Percentiles rank a stretch among this genome's conserved stretches.
phyloP scores from a whole-genome alignment of 2,329 filamentous ascomycete species.

The Cladosporium sp. region DNA sequence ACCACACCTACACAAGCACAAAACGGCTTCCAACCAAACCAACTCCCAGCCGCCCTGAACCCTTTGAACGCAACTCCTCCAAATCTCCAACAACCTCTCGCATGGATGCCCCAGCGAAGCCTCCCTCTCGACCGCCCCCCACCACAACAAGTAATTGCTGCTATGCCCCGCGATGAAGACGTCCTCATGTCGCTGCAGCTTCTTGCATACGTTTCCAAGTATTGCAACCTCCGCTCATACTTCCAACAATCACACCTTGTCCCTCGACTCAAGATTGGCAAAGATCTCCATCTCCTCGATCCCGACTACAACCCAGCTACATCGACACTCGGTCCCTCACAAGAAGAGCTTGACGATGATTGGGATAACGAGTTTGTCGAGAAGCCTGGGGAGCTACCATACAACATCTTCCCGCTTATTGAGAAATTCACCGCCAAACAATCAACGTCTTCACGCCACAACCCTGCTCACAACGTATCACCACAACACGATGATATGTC shows the following conservation, averaged over 20 bases:
- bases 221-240: slow-evolving; percentile 92
- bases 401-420: slow-evolving; percentile 93
- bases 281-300: slow-evolving; percentile 78
- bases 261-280: slow-evolving; percentile 84
- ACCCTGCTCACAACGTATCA: slow-evolving; percentile 24
- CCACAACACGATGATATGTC: slow-evolving; percentile 69
- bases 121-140: slow-evolving; percentile 30
- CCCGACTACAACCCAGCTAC: slow-evolving; percentile 56
- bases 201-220: slow-evolving; percentile 96
- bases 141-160: slow-evolving; percentile 70
- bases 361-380: slow-evolving; percentile 82
- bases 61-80: slow-evolving; percentile 73
- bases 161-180: slow-evolving; percentile 95
- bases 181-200: slow-evolving; percentile 97
- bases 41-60: slow-evolving; percentile 56
- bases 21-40: slow-evolving; percentile 31
- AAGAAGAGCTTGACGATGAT: slow-evolving; percentile 66
- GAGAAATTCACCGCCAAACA: slow-evolving; percentile 92
- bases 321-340: slow-evolving; percentile 36
- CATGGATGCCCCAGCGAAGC: slow-evolving; percentile 27
- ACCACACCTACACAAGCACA: slow-evolving; percentile 60
- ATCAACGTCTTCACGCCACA: slow-evolving; percentile 60
- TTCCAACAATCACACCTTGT: slow-evolving; percentile 95
- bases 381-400: slow-evolving; percentile 33
- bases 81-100: slow-evolving; percentile 62